Evolutionary conservation across 2,329 filamentous ascomycete genomes (phyloP), one percentile per base, ranked within the genome.

Genomic region (Didymella segeticola): DNA sequence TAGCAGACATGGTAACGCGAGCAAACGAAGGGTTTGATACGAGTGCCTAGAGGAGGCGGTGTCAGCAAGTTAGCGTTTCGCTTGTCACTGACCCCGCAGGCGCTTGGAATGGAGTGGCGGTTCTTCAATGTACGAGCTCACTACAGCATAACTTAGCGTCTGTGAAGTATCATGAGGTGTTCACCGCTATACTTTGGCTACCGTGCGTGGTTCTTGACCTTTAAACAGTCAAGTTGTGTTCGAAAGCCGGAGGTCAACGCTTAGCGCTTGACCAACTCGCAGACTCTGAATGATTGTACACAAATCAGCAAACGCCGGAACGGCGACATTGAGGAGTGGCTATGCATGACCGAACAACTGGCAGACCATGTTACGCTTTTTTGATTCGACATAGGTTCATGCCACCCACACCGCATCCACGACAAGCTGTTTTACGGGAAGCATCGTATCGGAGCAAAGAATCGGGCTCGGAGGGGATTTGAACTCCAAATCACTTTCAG

Each of bases 401-500:
- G n/a, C n/a, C n/a, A n/a, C n/a, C n/a, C n/a, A n/a, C 34, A n/a
- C 20, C 34, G 12, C 33, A 3, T 11, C 34, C 34, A 25, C 34
- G 29, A 30, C 29, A 14, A n/a, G n/a, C n/a, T n/a, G n/a, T n/a
- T n/a, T n/a, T n/a, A n/a, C n/a, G n/a, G n/a, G n/a, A n/a, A n/a
- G n/a, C n/a, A n/a, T n/a, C n/a, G n/a, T 27, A 6, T 27, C 25
- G 36, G 19, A 20, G 12, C 10, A 29, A 29, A 27, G 47, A 42
- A 31, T 30, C 38, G 43, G 27, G 34, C 39, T 49, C 23, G 39
- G n/a, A 38, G 26, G 48, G 48, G 48, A 52, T 46, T 52, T 48
- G 43, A 48, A 52, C 47, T 43, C 54, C 36, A 49, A 49, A 57
- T 49, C 54, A 43, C 46, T 57, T 49, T 47, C 56, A 58, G 25